phyloP scores from a whole-genome alignment of 176 grass and related monocot genomes.

The Zizania latifolia region DNA sequence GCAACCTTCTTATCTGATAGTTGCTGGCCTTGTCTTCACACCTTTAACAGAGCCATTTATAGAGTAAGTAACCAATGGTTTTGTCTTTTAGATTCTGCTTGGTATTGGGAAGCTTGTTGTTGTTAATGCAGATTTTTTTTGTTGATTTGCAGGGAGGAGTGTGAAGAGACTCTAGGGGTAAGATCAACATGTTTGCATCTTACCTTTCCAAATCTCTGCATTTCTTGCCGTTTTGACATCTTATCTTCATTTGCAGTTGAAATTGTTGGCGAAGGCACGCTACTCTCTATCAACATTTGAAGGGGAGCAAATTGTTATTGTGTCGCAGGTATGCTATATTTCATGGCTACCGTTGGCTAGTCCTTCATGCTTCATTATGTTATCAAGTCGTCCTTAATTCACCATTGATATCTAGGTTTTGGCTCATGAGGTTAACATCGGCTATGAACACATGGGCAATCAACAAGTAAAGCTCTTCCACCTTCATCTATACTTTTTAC shows the following conservation, averaged over 20 bases:
- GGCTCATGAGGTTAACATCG: conserved; percentile 79
- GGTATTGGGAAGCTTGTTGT: conserved; percentile 14
- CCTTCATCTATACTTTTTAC: conserved; percentile 9
- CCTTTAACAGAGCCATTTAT: conserved; percentile 92
- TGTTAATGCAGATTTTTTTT: conserved; percentile 23
- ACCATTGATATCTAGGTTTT: conserved; percentile 46
- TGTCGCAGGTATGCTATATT: conserved; percentile 68
- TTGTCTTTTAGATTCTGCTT: conserved; percentile 10
- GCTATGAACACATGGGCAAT: conserved; percentile 90
- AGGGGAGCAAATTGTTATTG: conserved; percentile 86
- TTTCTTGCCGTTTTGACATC: conserved; percentile 6
- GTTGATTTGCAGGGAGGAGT: conserved; percentile 72
- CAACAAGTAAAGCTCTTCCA: conserved; percentile 59
- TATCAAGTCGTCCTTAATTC: neutral
- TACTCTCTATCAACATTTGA: conserved; percentile 84
- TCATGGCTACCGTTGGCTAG: neutral
- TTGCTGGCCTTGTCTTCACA: conserved; percentile 94
- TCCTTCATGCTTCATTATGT: neutral
- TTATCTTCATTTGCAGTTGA: conserved; percentile 51
- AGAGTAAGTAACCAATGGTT: conserved; percentile 56
- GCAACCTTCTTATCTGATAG: conserved; percentile 91
- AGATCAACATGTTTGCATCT: conserved; percentile 33
- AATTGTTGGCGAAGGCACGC: conserved; percentile 87
- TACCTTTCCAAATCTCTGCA: neutral
- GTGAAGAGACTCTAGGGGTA: conserved; percentile 85